These are phyloP conservation scores for Paramyrothecium roridum DNA, from an alignment of 2,329 filamentous ascomycete species.

Conservation along the genomic window DNA sequence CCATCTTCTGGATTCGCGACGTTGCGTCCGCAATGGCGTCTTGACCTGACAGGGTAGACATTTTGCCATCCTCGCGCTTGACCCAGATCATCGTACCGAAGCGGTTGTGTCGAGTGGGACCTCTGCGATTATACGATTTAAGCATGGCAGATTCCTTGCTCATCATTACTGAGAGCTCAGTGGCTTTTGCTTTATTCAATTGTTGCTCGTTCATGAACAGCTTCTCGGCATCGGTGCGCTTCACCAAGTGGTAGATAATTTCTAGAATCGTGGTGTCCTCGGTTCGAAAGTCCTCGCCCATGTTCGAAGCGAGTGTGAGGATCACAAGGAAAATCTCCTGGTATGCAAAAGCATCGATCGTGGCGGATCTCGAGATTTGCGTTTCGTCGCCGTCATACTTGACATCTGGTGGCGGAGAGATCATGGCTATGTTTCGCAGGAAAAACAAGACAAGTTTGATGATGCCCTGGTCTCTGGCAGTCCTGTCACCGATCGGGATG, in stretches of 20 bases:
- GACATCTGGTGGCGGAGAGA: constrained; percentile 68
- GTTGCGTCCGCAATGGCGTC: constrained; percentile 73
- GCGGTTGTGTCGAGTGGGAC: constrained; percentile 83
- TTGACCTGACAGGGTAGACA: constrained; percentile 85
- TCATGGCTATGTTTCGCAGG: constrained; percentile 83
- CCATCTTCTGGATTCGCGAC: constrained; percentile 80
- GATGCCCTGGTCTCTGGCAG: constrained; percentile 80
- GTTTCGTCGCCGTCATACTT: constrained; percentile 84
- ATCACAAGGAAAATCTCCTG: constrained; percentile 88
- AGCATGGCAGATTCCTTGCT: constrained; percentile 83
- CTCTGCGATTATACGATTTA: constrained; percentile 70
- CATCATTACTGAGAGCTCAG: constrained; percentile 73
- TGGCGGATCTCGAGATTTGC: constrained; percentile 81
- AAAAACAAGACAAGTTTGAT: constrained; percentile 90
- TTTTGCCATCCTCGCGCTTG: constrained; percentile 78
- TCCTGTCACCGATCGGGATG: constrained; percentile 70
- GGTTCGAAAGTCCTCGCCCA: constrained; percentile 86
- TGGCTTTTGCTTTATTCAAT: constrained; percentile 62
- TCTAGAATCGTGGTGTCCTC: constrained; percentile 91
- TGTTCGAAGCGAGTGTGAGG: constrained; percentile 84
- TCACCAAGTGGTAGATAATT: constrained; percentile 87
- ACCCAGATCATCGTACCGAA: constrained; percentile 99
- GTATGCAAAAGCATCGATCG: constrained; percentile 83
- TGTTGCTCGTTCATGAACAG: constrained; percentile 81
- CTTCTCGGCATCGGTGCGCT: constrained; percentile 79